A percentile compares a stretch with the other conserved stretches of the same genome.
Conservation (phyloP, 148 eudicot genomes). For the Cornus florida region DNA sequence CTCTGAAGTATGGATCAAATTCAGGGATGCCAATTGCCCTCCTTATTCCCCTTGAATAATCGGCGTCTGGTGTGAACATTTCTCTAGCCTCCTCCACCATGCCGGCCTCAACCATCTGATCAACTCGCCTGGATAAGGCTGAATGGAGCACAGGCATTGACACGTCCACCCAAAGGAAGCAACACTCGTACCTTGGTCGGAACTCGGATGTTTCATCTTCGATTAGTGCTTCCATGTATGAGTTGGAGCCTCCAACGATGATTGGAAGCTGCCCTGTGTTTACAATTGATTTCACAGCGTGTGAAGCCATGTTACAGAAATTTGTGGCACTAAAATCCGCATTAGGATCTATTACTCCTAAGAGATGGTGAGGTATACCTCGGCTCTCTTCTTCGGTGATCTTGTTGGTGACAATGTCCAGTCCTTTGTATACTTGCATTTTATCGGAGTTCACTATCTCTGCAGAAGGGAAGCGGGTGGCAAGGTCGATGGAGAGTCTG, state of each 20-base stretch:
- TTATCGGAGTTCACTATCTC: constrained; percentile 87
- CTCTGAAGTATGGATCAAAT: constrained; percentile 49
- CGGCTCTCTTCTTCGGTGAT: constrained; percentile 58
- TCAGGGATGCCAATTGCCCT: constrained; percentile 75
- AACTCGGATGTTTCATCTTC: constrained; percentile 30
- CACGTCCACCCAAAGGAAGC: constrained; percentile 81
- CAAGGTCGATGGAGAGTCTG: constrained; percentile 72
- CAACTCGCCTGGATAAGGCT: constrained; percentile 54
- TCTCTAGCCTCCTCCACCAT: constrained; percentile 54
- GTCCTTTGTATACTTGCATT: constrained; percentile 75
- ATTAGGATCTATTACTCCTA: constrained; percentile 48
- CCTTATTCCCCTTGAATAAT: constrained; percentile 63
- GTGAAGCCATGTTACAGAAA: constrained; percentile 52
- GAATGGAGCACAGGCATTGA: constrained; percentile 36
- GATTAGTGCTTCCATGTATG: constrained; percentile 51
- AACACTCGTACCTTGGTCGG: constrained; percentile 49
- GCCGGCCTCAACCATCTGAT: constrained; percentile 65
- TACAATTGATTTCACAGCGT: constrained; percentile 34
- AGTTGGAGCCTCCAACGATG: constrained; percentile 80
- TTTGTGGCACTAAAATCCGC: constrained; percentile 49
- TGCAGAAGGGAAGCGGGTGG: constrained; percentile 41
- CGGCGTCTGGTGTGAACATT: constrained; percentile 34
- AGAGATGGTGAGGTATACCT: constrained; percentile 76
- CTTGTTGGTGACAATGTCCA: constrained; percentile 74
- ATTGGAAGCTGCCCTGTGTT: constrained; percentile 50